Conservation (phyloP, 345 rosid species). For the Citrus medica region DNA sequence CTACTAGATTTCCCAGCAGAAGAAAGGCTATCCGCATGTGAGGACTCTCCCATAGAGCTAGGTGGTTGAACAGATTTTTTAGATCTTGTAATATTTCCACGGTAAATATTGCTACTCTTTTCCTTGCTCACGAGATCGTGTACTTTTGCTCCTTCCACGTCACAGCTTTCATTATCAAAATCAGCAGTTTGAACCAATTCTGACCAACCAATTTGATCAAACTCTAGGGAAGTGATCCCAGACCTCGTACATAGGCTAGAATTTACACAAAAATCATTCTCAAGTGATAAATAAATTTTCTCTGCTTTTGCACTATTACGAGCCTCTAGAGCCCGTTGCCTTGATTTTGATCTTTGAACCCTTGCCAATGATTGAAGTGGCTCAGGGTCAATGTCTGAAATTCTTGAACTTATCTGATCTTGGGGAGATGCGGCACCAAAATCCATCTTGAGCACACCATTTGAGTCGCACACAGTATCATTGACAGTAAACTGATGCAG, state of each 20-base stretch:
- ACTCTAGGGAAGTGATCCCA: constrained; percentile 39
- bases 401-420: constrained; percentile 31
- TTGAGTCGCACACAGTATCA: constrained; percentile 24
- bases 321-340: constrained; percentile 63
- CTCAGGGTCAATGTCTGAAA: constrained; percentile 28
- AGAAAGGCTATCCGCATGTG: constrained; percentile 20
- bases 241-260: constrained; percentile 20
- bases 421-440: constrained; percentile 37
- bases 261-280: constrained; percentile 21
- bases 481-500: constrained; percentile 20
- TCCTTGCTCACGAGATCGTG: constrained; percentile 26
- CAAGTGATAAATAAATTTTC: constrained; percentile 27
- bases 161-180: constrained; percentile 24
- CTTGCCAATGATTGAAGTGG: constrained; percentile 49
- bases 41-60: constrained; percentile 23
- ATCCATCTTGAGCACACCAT: constrained; percentile 35
- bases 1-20: constrained; percentile 1
- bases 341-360: constrained; percentile 71
- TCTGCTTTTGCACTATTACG: constrained; percentile 60
- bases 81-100: constrained; percentile 32
- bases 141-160: constrained; percentile 22
- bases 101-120: constrained; percentile 21
- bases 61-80: constrained; percentile 23
- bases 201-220: constrained; percentile 28
- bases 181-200: constrained; percentile 30